Evolutionary conservation across 1,284 basidiomycete genomes (phyloP).

Genomic region (Melampsora americana): DNA sequence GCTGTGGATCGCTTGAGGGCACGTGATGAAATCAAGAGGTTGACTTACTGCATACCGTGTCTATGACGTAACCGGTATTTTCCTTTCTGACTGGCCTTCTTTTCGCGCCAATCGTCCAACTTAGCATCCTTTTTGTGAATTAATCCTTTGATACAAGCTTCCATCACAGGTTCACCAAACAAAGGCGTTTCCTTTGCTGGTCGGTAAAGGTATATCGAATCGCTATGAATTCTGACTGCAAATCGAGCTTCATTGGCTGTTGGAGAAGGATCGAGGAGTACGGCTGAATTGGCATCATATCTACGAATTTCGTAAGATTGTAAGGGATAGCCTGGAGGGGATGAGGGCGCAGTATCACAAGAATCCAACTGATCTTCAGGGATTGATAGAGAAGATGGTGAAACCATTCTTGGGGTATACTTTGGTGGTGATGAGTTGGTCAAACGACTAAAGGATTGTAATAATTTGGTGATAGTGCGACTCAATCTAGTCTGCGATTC

Average conservation of each 20-base stretch:
- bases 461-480: not conserved
- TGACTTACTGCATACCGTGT: conserved; percentile 3
- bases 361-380: not conserved
- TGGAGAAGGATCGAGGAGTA: conserved; percentile 4
- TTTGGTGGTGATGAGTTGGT: not conserved
- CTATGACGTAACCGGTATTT: not conserved
- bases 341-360: not conserved
- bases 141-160: conserved; percentile 14
- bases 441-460: not conserved
- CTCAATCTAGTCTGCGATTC: not conserved
- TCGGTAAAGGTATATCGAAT: not conserved
- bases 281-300: not conserved
- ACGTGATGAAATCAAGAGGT: too few relatives aligned
- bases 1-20: too few relatives aligned
- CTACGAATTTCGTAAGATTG: conserved; percentile 6
- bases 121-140: not conserved
- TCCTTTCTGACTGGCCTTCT: not conserved
- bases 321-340: not conserved
- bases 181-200: not conserved
- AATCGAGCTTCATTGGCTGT: not conserved
- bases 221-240: conserved; percentile 3
- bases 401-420: conserved; percentile 2
- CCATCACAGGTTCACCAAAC: not conserved
- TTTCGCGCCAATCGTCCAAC: conserved; percentile 9
- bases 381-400: not conserved